These are phyloP conservation scores for Penicillium sp. DNA, from an alignment of 2,329 filamentous ascomycete species.

Conservation along the genomic window DNA sequence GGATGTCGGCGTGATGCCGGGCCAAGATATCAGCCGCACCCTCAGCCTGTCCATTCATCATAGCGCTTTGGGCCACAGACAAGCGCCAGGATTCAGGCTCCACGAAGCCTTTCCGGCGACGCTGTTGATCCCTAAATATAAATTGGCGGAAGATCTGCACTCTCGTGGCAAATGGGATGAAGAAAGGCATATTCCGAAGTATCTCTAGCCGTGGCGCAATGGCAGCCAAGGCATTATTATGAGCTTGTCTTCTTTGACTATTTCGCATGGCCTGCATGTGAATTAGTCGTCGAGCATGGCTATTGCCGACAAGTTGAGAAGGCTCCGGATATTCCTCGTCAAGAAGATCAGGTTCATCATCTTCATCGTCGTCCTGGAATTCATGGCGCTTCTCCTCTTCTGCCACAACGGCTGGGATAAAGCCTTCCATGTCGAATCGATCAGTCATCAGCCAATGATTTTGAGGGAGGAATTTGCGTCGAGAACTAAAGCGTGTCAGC, in stretches of 20 bases:
- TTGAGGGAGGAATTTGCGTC: conserved; percentile 70
- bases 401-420: conserved; percentile 73
- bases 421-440: conserved; percentile 75
- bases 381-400: conserved; percentile 73
- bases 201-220: conserved; percentile 83
- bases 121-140: conserved; percentile 69
- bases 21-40: conserved; percentile 34
- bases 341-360: conserved; percentile 43
- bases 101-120: conserved; percentile 57
- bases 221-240: conserved; percentile 64
- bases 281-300: conserved; percentile 54
- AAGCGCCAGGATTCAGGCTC: conserved; percentile 70
- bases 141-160: conserved; percentile 92
- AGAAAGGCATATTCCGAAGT: conserved; percentile 90
- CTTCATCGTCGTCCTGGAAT: conserved; percentile 56
- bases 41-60: conserved; percentile 34
- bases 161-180: conserved; percentile 82
- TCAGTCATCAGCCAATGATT: conserved; percentile 92
- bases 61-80: conserved; percentile 43
- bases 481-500: conserved; percentile 46
- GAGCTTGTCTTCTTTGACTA: conserved; percentile 57
- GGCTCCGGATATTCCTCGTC: conserved; percentile 30
- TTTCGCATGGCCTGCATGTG: conserved; percentile 54
- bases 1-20: conserved; percentile 69
- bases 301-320: conserved; percentile 46